Base-by-base conservation (phyloP, 345 rosid genomes). In the Syzygium aqueum region DNA sequence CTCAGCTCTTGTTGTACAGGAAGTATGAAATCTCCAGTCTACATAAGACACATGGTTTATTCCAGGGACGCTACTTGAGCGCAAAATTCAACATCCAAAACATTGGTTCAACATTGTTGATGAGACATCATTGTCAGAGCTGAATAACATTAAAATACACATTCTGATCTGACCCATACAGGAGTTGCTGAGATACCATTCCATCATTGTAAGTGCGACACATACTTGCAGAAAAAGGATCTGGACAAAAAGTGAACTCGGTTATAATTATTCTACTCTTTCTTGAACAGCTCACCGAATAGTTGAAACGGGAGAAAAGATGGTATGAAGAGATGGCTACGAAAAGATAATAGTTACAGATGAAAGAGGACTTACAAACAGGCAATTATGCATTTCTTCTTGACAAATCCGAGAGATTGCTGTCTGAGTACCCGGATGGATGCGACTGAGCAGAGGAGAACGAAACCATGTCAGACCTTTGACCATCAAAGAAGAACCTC, bases 401-500 rank as follows among this genome's bases (percentile, higher is more conserved):
- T 3, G 85, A 84, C 59, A 84, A 51, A 30, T 84, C 85, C 1
- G 85, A 84, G 46, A 54, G 85, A 84, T 51, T 23, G 59, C 46
- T 84, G 61, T 53, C 85, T 11, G 85, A 84, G 59, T 28, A 54
- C 25, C 82, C 82, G 7, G 82, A 73, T 37, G 82, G 27, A 33
- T 73, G 82, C 1, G 82, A 73, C 87, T 85, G 87, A 65, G 87
- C 54, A 51, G 87, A 85, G 52, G 87, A 51, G 52, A 61, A 85
- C 3, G 87, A 85, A 67, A 50, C 67, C 78, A 85, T 43, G 78
- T 63, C 67, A 33, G 87, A 85, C 54, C 87, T 85, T 46, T 85
- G 87, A 85, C 82, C 37, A 67, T 85, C 87, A 63, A 65, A 52
- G 67, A 23, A 85, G 53, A 67, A 85, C 77, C 87, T 85, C 40